Evolutionary conservation across 805 yeast genomes (phyloP), one percentile per base, ranked within the genome.

Genomic region (Yamadazyma philogaea): DNA sequence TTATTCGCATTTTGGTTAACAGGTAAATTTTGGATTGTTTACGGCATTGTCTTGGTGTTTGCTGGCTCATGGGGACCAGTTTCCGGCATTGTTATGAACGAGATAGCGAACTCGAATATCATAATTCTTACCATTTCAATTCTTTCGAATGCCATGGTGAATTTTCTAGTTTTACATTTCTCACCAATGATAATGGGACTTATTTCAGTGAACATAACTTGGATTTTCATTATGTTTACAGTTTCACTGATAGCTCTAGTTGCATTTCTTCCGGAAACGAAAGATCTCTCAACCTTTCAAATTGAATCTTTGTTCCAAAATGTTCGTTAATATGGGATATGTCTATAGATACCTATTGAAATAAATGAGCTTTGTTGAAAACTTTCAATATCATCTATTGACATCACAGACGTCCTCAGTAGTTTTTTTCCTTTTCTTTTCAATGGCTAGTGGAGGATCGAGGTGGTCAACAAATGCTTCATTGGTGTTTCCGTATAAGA

Each of bases 1-100:
- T 42, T 32, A n/a, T 10, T 30, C 2, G 5, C 35, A 4, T 49
- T 38, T 34, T 41, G 34, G 16, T 3, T 24, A 3, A 33, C 41
- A 14, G 6, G 27, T 4, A 11, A 35, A 11, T 44, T 34, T 15
- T 14, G 35, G 12, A 8, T 37, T 1, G 30, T 49, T 17, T 46
- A 38, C 28, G 11, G 35, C 1, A 14, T 45, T 6, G 39, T 49
- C 2, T 20, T 46, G 7, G 17, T 31, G 12, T 49, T 49, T 35
- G 36, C 52, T 7, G 33, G 51, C 2, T 47, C 63, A 20, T 64
- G 70, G 70, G 68, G 70, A 4, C 67, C 68, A 3, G 48, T 63
- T 17, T 46, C 56, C 12, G 61, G 61, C 3, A 50, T 61, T 31
- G 12, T 57, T 24, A 52, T 53, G 40, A 57, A 52, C 42, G 50